A percentile compares a stretch with the other conserved stretches of the same genome.
These are phyloP conservation scores for Cercophora samala DNA, from an alignment of 495 filamentous ascomycete species.

Conservation along the genomic window DNA sequence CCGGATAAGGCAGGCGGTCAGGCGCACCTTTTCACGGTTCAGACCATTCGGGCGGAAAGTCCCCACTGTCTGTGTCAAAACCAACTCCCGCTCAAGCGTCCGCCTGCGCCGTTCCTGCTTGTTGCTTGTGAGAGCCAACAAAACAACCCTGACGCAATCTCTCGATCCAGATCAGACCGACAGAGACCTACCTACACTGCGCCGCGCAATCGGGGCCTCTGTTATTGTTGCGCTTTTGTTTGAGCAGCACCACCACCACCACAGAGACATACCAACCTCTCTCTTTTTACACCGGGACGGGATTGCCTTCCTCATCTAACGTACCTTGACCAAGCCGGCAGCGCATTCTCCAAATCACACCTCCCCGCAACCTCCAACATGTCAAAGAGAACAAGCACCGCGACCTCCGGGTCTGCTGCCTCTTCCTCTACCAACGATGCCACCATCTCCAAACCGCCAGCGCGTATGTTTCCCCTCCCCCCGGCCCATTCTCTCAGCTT, in stretches of 20 bases:
- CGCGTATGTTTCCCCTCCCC: slow-evolving; percentile 23
- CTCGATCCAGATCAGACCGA: background rate
- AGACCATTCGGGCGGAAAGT: background rate
- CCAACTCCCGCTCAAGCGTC: slow-evolving; percentile 12
- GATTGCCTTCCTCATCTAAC: no score
- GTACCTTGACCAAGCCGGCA: background rate
- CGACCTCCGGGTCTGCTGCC: slow-evolving; percentile 39
- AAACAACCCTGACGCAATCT: background rate
- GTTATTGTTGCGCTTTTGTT: background rate
- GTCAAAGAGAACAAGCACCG: slow-evolving; percentile 48
- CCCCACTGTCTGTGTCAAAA: slow-evolving; percentile 20
- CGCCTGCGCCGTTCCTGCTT: background rate
- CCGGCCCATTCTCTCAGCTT: background rate
- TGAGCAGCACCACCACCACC: background rate
- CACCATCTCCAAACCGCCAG: slow-evolving; percentile 26
- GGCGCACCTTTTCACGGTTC: background rate
- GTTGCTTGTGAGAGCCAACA: background rate
- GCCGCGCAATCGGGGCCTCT: background rate
- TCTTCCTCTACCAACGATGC: slow-evolving; percentile 35
- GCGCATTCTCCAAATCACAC: background rate
- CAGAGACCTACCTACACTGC: background rate
- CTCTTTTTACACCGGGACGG: background rate
- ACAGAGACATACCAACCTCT: background rate
- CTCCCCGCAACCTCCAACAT: slow-evolving; percentile 28
- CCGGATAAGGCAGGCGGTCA: background rate